Evolutionary conservation across 148 eudicot genomes (phyloP).

Genomic region (Arctostaphylos glauca): DNA sequence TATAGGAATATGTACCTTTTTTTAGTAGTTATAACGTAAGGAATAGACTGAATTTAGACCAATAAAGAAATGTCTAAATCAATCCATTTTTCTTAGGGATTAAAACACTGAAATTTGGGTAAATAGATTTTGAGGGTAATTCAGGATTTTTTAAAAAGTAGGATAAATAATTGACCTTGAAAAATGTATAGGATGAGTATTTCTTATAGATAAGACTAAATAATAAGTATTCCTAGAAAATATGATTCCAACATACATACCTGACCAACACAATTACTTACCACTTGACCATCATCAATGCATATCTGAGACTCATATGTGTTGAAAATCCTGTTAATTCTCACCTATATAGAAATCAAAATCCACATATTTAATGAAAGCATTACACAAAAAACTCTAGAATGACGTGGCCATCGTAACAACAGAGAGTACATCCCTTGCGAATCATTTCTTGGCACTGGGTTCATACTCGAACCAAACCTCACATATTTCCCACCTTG

Average conservation of each 20-base stretch:
- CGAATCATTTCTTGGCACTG: slow-evolving; percentile 27
- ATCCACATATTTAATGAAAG: neutral
- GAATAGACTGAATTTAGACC: too few relatives aligned
- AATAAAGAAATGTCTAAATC: too few relatives aligned
- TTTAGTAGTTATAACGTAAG: too few relatives aligned
- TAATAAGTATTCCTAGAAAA: too few relatives aligned
- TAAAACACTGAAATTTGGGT: too few relatives aligned
- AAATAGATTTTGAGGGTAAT: too few relatives aligned
- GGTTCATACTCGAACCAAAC: slow-evolving; percentile 65
- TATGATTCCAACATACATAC: slow-evolving; percentile 12
- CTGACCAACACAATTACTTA: slow-evolving; percentile 98
- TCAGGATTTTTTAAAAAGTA: too few relatives aligned
- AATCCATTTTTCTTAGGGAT: too few relatives aligned
- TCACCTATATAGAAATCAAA: slow-evolving; percentile 46
- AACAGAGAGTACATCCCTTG: slow-evolving; percentile 72
- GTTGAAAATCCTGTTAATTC: slow-evolving; percentile 97
- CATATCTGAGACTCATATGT: slow-evolving; percentile 98
- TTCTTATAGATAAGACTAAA: too few relatives aligned
- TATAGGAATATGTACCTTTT: too few relatives aligned
- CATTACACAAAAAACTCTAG: neutral
- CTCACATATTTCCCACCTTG: slow-evolving; percentile 97
- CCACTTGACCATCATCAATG: slow-evolving; percentile 98
- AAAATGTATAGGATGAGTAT: too few relatives aligned
- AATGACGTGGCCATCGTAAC: slow-evolving; percentile 26
- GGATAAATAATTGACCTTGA: too few relatives aligned